Evolutionary conservation across 306 rosid species (phyloP).

Genomic region (Mucuna pruriens): DNA sequence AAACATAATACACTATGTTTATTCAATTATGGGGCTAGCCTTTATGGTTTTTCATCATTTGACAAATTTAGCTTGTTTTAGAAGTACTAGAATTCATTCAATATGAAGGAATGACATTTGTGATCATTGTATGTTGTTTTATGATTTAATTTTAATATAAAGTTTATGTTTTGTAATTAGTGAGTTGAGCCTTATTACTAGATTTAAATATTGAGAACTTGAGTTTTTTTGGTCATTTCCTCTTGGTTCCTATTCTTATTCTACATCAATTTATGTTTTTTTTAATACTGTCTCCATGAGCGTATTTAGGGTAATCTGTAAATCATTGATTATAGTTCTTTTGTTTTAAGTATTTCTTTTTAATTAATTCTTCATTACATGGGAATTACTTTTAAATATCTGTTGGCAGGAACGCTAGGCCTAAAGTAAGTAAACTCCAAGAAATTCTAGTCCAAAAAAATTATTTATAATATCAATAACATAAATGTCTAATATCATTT

Average conservation of each 20-base stretch:
- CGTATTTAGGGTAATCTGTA: neutral
- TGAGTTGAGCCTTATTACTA: neutral
- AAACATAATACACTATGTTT: neutral
- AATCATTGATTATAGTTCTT: neutral
- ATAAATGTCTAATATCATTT: neutral
- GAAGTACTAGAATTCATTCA: slow-evolving; percentile 7
- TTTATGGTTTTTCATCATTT: slow-evolving; percentile 14
- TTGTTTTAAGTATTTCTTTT: neutral
- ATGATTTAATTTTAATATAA: neutral
- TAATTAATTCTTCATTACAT: neutral
- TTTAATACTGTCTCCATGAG: neutral
- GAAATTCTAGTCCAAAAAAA: neutral
- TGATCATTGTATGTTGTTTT: neutral
- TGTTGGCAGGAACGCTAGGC: neutral
- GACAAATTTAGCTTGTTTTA: slow-evolving; percentile 10
- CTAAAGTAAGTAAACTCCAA: neutral
- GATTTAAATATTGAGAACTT: slow-evolving; percentile 3
- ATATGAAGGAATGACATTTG: neutral
- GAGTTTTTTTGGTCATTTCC: neutral
- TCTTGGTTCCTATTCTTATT: neutral
- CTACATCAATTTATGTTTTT: neutral
- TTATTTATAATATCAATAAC: neutral
- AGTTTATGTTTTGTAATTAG: neutral
- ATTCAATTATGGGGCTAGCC: slow-evolving; percentile 14
- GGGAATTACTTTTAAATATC: slow-evolving; percentile 7